Base-by-base conservation (phyloP, 345 rosid genomes). In the Dipteronia sinensis region DNA sequence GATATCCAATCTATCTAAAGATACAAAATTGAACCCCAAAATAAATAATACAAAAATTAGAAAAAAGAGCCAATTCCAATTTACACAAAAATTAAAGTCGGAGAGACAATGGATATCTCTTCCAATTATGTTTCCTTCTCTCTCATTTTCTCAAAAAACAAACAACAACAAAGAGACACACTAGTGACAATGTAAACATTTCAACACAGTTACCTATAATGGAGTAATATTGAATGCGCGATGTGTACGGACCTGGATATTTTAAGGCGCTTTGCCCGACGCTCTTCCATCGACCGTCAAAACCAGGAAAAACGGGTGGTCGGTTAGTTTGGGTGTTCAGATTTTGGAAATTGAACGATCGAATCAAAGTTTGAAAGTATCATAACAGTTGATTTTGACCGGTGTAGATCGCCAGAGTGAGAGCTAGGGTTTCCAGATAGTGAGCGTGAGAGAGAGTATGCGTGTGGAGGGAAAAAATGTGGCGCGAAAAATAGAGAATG, bases 241-340 rank as follows among this genome's bases (percentile, higher is more conserved):
- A 66, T 15, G 65, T n/a, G 25, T 58, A 73, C 46, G 12, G 56
- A 87, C 90, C 88, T 82, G 23, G 83, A 77, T 65, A 82, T 69
- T 81, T 79, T 91, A 71, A 55, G 93, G 51, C 93, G 93, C 71
- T 91, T 91, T 3, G 83, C 84, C 8, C 80, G 89, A 69, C 80
- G 93, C 62, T 80, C 89, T 49, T 74, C 83, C 93, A 90, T 90
- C 1, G 67, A 64, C 55, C 8, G n/a, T 58, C 19, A 3, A 38
- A 13, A 23, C 42, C 22, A 19, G 8, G 40, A 10, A 72, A 15
- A 38, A 59, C 10, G 55, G 11, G 23, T 10, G 13, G 46, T 17
- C 9, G 47, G 46, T 53, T 4, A 25, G 38, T 55, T 49, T 23
- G 4, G 2, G 7, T 27, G 40, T 16, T 70, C 20, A 25, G 59